Evolutionary conservation across 2,329 filamentous ascomycete genomes (phyloP).

Genomic region (Parafenestella ontariensis): DNA sequence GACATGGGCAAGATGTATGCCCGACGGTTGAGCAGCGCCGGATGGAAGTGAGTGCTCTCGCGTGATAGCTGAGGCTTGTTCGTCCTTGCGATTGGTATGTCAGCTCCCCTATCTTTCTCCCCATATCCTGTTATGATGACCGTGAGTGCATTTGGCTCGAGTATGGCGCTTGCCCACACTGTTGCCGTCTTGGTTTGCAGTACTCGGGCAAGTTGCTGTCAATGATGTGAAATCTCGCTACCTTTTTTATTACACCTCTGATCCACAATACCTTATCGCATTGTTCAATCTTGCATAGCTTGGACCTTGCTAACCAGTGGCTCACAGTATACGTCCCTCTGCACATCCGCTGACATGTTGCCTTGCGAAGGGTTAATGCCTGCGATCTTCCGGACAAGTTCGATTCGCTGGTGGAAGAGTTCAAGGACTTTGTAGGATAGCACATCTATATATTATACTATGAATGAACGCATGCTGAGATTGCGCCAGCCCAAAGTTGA

Average conservation of each 20-base stretch:
- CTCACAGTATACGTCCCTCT: constrained; percentile 30
- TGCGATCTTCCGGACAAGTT: constrained; percentile 93
- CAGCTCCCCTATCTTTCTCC: constrained; percentile 13
- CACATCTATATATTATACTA: constrained; percentile 49
- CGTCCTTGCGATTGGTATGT: constrained; percentile 35
- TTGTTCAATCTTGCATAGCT: constrained; percentile 22
- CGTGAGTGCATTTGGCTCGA: constrained; percentile 99
- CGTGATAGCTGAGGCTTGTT: constrained; percentile 15
- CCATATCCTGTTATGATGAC: constrained; percentile 78
- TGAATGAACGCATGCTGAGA: constrained; percentile 52
- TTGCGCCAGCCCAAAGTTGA: constrained; percentile 74
- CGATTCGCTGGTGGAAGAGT: constrained; percentile 80
- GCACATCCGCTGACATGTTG: constrained; percentile 24
- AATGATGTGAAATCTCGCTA: constrained; percentile 99
- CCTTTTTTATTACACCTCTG: constrained; percentile 89
- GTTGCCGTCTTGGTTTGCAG: constrained; percentile 77
- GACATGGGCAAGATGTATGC: constrained; percentile 99
- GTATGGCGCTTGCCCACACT: constrained; percentile 74
- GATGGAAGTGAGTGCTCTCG: constrained; percentile 82
- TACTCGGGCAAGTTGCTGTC: constrained; percentile 70
- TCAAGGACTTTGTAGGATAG: constrained; percentile 80
- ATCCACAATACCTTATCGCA: constrained; percentile 53
- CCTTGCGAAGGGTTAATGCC: constrained; percentile 78
- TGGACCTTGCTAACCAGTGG: constrained; percentile 42
- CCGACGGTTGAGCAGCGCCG: constrained; percentile 82